phyloP scores from a whole-genome alignment of 2,329 filamentous ascomycete genomes.

The Colletotrichum tanaceti region DNA sequence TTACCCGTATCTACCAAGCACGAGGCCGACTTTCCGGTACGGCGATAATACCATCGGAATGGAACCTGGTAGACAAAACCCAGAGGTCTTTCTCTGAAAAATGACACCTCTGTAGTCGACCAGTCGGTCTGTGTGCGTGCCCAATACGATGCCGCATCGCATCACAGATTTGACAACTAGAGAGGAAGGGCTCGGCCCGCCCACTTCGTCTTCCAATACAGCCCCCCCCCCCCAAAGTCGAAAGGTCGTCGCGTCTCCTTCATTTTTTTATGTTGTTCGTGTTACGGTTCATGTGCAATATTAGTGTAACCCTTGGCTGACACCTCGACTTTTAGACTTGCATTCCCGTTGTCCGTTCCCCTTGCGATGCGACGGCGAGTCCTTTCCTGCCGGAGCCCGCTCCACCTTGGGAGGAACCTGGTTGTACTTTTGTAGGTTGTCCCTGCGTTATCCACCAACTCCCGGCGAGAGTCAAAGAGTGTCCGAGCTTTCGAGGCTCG shows the following conservation, averaged over 20 bases:
- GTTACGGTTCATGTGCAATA: slow-evolving; percentile 7
- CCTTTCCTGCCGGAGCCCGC: not conserved
- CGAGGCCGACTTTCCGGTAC: not conserved
- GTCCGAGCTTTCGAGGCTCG: slow-evolving; percentile 36
- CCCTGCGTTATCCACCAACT: not conserved
- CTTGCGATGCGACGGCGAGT: slow-evolving; percentile 29
- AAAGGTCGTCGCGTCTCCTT: slow-evolving; percentile 30
- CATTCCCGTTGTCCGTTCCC: slow-evolving; percentile 27
- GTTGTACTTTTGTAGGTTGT: not conserved
- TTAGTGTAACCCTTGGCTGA: slow-evolving; percentile 35
- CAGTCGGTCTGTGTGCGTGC: not conserved
- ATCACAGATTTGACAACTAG: slow-evolving; percentile 23
- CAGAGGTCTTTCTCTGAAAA: not conserved
- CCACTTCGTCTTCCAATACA: slow-evolving; percentile 10
- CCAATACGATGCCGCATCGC: slow-evolving; percentile 17
- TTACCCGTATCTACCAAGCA: slow-evolving; percentile 1
- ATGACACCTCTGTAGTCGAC: not conserved
- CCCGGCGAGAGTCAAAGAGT: slow-evolving; percentile 30
- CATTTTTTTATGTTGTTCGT: not conserved
- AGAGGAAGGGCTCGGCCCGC: not conserved
- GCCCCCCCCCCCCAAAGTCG: not conserved
- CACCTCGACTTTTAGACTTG: slow-evolving; percentile 28
- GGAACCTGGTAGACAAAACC: not conserved
- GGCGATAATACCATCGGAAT: not conserved
- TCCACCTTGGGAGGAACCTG: not conserved